These are phyloP conservation scores for Xenoacremonium recifei DNA, from an alignment of 2,329 filamentous ascomycete species.

Conservation along the genomic window DNA sequence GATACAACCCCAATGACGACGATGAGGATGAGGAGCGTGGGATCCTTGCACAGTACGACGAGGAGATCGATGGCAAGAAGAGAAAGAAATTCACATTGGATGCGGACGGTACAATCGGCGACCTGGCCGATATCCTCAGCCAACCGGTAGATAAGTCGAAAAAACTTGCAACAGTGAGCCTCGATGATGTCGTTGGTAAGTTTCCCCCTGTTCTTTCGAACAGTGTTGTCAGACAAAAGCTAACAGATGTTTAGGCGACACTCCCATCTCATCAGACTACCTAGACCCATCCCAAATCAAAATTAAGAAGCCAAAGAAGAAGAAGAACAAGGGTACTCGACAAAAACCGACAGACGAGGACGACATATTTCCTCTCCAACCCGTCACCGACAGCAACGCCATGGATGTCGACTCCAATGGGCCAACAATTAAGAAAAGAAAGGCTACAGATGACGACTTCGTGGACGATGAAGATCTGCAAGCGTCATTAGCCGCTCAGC, in stretches of 20 bases:
- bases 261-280: conserved; percentile 71
- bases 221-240: background rate
- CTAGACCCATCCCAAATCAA: conserved; percentile 84
- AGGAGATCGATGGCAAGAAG: conserved; percentile 91
- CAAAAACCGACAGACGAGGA: conserved; percentile 67
- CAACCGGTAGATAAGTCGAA: conserved; percentile 53
- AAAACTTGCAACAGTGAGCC: conserved; percentile 69
- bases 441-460: conserved; percentile 65
- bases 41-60: conserved; percentile 89
- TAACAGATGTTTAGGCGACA: conserved; percentile 20
- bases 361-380: conserved; percentile 49
- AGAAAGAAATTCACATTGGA: conserved; percentile 85
- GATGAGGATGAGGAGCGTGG: conserved; percentile 63
- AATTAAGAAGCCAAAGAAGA: conserved; percentile 93
- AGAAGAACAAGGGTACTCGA: conserved; percentile 75
- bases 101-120: conserved; percentile 67
- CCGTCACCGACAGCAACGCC: conserved; percentile 41
- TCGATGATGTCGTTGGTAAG: conserved; percentile 71
- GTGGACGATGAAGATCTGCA: conserved; percentile 93
- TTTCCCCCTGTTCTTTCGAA: background rate
- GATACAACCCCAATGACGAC: conserved; percentile 80
- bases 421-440: conserved; percentile 57
- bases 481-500: conserved; percentile 77
- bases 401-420: conserved; percentile 78
- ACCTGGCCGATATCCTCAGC: conserved; percentile 56